Evolutionary conservation across 805 yeast genomes (phyloP).

Genomic region (Debaryomyces tyrocola): DNA sequence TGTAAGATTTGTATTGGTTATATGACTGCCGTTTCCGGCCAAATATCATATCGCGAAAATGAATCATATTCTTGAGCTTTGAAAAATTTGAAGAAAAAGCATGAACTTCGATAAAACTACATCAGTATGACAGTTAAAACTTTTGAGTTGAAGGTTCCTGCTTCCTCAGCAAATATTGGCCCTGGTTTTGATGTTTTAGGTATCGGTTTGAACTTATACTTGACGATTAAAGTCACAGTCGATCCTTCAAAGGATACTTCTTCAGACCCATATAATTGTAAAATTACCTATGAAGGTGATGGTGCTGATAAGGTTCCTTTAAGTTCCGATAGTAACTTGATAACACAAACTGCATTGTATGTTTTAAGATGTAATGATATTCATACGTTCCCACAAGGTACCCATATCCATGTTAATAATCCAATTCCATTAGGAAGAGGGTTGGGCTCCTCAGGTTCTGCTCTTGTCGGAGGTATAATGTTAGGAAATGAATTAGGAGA

Average conservation of each 20-base stretch:
- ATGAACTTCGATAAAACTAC: not conserved
- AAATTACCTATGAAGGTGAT: constrained; percentile 70
- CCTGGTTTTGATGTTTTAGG: constrained; percentile 98
- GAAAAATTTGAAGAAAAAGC: not conserved
- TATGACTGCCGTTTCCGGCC: not conserved
- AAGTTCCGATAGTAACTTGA: constrained; percentile 73
- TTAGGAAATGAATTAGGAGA: constrained; percentile 84
- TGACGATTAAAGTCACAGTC: constrained; percentile 67
- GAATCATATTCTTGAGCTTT: constrained; percentile 1
- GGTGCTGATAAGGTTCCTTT: constrained; percentile 83
- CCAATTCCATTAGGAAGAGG: constrained; percentile 98
- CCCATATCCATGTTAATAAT: constrained; percentile 75
- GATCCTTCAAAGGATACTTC: constrained; percentile 52
- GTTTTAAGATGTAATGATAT: constrained; percentile 83
- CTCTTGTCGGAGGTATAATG: constrained; percentile 95
- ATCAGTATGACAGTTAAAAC: constrained; percentile 28
- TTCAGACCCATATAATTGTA: constrained; percentile 66
- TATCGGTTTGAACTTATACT: constrained; percentile 74
- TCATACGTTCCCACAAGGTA: constrained; percentile 77
- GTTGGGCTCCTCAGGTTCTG: constrained; percentile 96
- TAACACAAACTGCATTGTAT: constrained; percentile 90
- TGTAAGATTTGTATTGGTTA: not conserved
- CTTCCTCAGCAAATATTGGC: constrained; percentile 96
- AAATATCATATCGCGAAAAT: not conserved
- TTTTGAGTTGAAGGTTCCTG: constrained; percentile 78